Conservation (phyloP, 1,139 yeast genomes). For the Hemisphaericaspora xylanilytica region DNA sequence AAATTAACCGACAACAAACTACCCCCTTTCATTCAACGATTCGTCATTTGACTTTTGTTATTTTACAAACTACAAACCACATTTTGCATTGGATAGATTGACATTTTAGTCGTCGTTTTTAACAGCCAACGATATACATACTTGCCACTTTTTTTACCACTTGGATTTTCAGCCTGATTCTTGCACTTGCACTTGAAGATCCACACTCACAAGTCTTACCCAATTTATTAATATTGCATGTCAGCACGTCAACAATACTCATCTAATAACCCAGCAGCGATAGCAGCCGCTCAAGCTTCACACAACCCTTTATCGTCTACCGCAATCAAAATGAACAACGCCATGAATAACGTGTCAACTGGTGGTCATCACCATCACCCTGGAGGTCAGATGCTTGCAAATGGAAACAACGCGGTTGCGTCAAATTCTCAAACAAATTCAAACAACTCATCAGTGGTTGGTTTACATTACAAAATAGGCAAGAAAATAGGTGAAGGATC, state of each 20-base stretch:
- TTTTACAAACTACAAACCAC: too few species aligned
- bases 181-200: background rate
- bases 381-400: conserved; percentile 16
- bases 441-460: conserved; percentile 56
- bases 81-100: too few species aligned
- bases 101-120: too few species aligned
- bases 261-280: conserved; percentile 34
- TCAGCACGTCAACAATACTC: conserved; percentile 13
- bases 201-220: background rate
- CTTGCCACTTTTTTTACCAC: too few species aligned
- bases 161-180: too few species aligned
- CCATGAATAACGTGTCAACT: conserved; percentile 9
- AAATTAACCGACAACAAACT: too few species aligned
- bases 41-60: too few species aligned
- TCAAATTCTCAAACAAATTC: conserved; percentile 19
- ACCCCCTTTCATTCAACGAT: too few species aligned
- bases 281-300: conserved; percentile 39
- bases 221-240: conserved; percentile 9
- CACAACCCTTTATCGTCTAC: conserved; percentile 21
- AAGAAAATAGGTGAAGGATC: conserved; percentile 86
- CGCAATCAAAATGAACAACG: conserved; percentile 8
- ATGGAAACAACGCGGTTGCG: conserved; percentile 6
- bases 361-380: conserved; percentile 12
- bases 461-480: conserved; percentile 76
- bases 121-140: too few species aligned